These are phyloP conservation scores for Dioscorea dumetorum DNA, from an alignment of 106 monocot genomes.

Conservation along the genomic window DNA sequence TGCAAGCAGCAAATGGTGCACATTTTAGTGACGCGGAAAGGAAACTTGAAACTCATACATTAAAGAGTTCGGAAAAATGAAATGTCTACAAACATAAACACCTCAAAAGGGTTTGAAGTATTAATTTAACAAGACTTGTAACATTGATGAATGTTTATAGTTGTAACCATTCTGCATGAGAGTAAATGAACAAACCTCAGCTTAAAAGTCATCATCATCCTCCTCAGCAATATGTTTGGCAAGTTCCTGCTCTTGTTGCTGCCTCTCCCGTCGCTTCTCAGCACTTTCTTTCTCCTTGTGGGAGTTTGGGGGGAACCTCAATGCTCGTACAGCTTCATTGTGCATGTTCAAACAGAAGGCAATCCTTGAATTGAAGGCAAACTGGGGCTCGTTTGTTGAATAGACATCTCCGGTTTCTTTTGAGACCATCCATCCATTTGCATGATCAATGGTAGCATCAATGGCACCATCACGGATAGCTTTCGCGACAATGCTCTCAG, in stretches of 20 bases:
- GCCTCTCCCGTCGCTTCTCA: conserved; percentile 90
- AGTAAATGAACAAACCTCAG: not conserved
- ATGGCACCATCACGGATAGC: conserved; percentile 93
- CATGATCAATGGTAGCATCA: conserved; percentile 87
- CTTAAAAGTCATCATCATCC: conserved; percentile 84
- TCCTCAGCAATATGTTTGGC: conserved; percentile 95
- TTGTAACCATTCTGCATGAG: too few species aligned
- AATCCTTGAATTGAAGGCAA: conserved; percentile 87
- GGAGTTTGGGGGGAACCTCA: conserved; percentile 88
- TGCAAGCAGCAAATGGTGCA: too few species aligned
- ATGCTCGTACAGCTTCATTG: conserved; percentile 87
- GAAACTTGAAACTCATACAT: too few species aligned
- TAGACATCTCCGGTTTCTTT: conserved; percentile 97
- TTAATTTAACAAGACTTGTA: too few species aligned
- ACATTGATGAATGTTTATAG: too few species aligned
- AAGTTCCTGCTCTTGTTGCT: conserved; percentile 90
- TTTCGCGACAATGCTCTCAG: conserved; percentile 90
- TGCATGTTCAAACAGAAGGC: conserved; percentile 97
- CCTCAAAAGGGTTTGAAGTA: too few species aligned
- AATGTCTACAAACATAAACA: too few species aligned
- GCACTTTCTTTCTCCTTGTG: conserved; percentile 92
- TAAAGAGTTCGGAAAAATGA: too few species aligned
- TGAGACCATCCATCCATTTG: conserved; percentile 88
- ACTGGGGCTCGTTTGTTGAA: conserved; percentile 93
- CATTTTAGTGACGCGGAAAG: too few species aligned